Percentiles rank a stretch among this genome's conserved stretches.
These are phyloP conservation scores for Claviceps purpurea DNA, from an alignment of 2,329 filamentous ascomycete species.

Conservation along the genomic window DNA sequence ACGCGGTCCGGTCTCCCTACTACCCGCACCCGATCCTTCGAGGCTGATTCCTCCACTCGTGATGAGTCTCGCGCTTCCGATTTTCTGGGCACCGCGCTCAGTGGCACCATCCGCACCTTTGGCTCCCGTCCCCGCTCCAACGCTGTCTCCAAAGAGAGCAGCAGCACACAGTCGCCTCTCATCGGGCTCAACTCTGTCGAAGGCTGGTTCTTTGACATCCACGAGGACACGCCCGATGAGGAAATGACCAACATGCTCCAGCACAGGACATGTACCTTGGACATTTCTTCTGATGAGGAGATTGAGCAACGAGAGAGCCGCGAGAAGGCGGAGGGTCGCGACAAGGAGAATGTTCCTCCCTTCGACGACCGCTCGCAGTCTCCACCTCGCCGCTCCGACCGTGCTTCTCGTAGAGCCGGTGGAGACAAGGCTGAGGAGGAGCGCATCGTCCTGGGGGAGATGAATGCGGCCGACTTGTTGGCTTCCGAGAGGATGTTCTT, in stretches of 20 bases:
- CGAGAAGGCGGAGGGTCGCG: constrained; percentile 46
- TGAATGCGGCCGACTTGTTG: constrained; percentile 55
- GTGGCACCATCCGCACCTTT: constrained; percentile 57
- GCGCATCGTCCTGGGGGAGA: constrained; percentile 52
- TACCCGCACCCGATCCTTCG: constrained; percentile 59
- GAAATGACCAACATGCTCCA: constrained; percentile 88
- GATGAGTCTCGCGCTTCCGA: constrained; percentile 52
- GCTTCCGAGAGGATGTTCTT: constrained; percentile 30
- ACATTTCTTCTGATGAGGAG: constrained; percentile 84
- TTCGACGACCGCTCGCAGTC: constrained; percentile 49
- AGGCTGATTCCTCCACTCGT: constrained; percentile 30
- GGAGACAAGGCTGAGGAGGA: constrained; percentile 51
- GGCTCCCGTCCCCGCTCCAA: constrained; percentile 26
- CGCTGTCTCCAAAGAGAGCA: constrained; percentile 16
- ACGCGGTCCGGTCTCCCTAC: constrained; percentile 58
- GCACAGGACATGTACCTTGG: constrained; percentile 73
- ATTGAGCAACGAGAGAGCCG: constrained; percentile 38
- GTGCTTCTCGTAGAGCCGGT: constrained; percentile 11
- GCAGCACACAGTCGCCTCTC: constrained; percentile 15
- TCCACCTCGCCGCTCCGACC: constrained; percentile 18
- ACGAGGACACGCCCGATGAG: constrained; percentile 83
- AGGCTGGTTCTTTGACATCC: constrained; percentile 85
- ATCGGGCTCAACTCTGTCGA: constrained; percentile 40
- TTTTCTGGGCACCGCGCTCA: constrained; percentile 72
- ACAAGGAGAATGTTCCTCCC: constrained; percentile 92